Evolutionary conservation across 768 basidiomycete genomes (phyloP).

Genomic region (Tricholomella constricta): DNA sequence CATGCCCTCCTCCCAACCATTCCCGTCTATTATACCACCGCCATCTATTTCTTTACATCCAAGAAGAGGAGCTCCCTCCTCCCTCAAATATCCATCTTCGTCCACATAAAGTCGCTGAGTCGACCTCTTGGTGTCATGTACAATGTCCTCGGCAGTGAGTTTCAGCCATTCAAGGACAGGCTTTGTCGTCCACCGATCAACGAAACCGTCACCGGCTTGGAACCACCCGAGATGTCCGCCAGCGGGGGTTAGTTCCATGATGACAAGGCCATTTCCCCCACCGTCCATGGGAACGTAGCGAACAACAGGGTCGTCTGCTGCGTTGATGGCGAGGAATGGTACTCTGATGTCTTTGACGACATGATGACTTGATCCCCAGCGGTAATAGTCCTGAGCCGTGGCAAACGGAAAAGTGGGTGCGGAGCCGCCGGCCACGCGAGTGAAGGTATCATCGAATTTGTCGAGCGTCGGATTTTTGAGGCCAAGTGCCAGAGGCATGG

Average conservation of each 20-base stretch:
- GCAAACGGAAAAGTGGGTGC: conserved; percentile 53
- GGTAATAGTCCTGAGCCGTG: conserved; percentile 49
- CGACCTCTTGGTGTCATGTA: conserved; percentile 32
- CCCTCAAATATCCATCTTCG: conserved; percentile 61
- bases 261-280: conserved; percentile 52
- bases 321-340: conserved; percentile 75
- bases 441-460: conserved; percentile 64
- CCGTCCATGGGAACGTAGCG: conserved; percentile 59
- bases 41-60: conserved; percentile 61
- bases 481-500: conserved; percentile 43
- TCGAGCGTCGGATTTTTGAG: conserved; percentile 56
- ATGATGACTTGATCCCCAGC: conserved; percentile 60
- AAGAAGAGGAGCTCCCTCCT: conserved; percentile 55
- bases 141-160: conserved; percentile 54
- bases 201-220: conserved; percentile 43
- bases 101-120: conserved; percentile 41
- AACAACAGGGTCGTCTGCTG: conserved; percentile 79
- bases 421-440: conserved; percentile 70
- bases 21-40: conserved; percentile 54
- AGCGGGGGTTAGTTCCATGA: conserved; percentile 59
- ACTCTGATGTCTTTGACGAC: conserved; percentile 61
- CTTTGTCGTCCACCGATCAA: conserved; percentile 66
- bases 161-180: conserved; percentile 76
- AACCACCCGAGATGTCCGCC: conserved; percentile 91
- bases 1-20: conserved; percentile 53